These are phyloP conservation scores for Monilinia polystroma DNA, from an alignment of 2,329 filamentous ascomycete genomes.

Conservation along the genomic window DNA sequence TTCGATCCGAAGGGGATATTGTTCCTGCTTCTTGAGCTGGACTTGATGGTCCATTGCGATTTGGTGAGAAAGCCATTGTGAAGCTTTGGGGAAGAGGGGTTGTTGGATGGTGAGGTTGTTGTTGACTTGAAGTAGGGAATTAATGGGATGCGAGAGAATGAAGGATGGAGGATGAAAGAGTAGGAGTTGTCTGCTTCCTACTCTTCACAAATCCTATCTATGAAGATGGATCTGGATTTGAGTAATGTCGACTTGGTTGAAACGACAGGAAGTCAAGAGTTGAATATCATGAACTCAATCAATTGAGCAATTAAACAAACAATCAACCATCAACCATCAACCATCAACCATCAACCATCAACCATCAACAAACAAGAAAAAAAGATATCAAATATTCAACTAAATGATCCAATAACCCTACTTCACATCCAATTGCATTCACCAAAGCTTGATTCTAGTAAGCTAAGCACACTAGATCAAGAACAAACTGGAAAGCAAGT, in stretches of 20 bases:
- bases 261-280: background rate
- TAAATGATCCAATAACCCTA: too few species aligned
- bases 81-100: slow-evolving; percentile 34
- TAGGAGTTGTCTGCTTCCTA: too few species aligned
- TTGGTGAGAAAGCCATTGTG: slow-evolving; percentile 36
- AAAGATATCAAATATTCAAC: background rate
- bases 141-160: background rate
- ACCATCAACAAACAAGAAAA: background rate
- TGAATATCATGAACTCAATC: background rate
- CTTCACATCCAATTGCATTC: too few species aligned
- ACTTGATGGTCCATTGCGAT: slow-evolving; percentile 23
- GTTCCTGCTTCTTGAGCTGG: slow-evolving; percentile 25
- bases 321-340: too few species aligned
- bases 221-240: too few species aligned
- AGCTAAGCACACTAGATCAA: too few species aligned
- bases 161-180: too few species aligned
- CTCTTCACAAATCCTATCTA: too few species aligned
- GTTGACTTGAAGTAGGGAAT: too few species aligned
- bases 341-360: background rate
- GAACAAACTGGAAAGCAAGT: too few species aligned
- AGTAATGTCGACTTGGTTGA: background rate
- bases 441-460: too few species aligned
- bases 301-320: background rate
- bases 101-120: too few species aligned
- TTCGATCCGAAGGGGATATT: slow-evolving; percentile 1